Evolutionary conservation across 805 yeast genomes (phyloP), one percentile per base, ranked within the genome.

Genomic region (Wickerhamomyces silvicola): DNA sequence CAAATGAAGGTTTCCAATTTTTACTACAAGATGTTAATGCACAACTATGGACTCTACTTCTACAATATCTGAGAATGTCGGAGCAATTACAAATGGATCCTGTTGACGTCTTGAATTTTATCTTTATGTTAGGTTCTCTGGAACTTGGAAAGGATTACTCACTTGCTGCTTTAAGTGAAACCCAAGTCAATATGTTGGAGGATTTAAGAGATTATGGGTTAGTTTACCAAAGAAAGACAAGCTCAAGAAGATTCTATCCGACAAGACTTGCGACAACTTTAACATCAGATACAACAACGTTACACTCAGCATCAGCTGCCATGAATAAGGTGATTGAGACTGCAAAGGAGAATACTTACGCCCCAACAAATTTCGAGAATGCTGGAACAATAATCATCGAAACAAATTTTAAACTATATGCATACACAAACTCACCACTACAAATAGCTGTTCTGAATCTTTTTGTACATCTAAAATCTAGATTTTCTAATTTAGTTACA

Each of bases 1-100:
- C 98, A 2, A 83, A 86, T 44, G 74, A 77, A 26, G 98, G 98
- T 12, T 92, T 92, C 58, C 98, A 92, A 61, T 92, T 92, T 50
- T 60, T 92, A 39, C 63, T 92, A 27, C 98, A 90, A 57, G 96
- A 88, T 48, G 83, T 83, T 17, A 87, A 86, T 53, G 81, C 95
- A 0, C 98, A 92, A 57, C 80, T 92, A 12, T 92, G 98, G 98
- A 80, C 95, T 0, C 61, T 92, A 24, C 61, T 92, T 28, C 61
- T 92, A 24, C 96, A 92, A 53, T 92, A 92, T 53, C 62, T 92
- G 39, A 81, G 83, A 52, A 72, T 85, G 68, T 75, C 97, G 2
- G 90, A 84, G 49, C 77, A 78, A 18, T 66, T 85, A 31, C 75
- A 83, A 49, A 85, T 88, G 95, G 95, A 92, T 58, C 87, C 95